Base-by-base conservation (phyloP, 176 grass and related monocot genomes). In the Leersia perrieri region DNA sequence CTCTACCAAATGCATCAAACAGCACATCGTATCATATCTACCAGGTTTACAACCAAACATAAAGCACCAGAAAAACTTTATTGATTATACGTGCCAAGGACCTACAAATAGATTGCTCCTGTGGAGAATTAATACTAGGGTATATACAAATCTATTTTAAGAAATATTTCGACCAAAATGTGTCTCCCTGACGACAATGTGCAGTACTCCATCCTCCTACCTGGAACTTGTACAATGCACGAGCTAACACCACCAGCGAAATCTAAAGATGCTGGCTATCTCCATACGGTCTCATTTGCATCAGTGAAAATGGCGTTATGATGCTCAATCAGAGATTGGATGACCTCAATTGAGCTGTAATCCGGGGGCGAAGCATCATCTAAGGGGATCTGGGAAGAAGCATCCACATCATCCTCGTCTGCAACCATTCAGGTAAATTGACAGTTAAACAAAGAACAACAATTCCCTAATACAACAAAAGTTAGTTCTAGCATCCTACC, bases 301-400 rank as follows among this genome's bases (percentile, higher is more conserved):
- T 95, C 92, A 0, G 92, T 91, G 84, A 99, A 99, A 81, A 99
- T 89, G 44, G 90, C 84, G 67, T 99, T 99, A 76, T 99, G 92
- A 83, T 99, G 92, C 84, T 95, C 96, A 28, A 95, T 95, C 36
- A 99, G 82, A 61, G 92, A 95, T 69, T 95, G 96, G 45, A 99
- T 93, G 36, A 95, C 92, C 84, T 99, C 96, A 64, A 99, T 95
- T 22, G 92, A 89, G 77, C 76, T 91, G 84, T 99, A 99, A 78
- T 99, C 92, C 69, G 88, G 88, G 13, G 92, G 88, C 0, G 82
- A 85, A 45, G 69, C 86, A 70, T 95, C 96, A n/a, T 99, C 90
- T 72, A 99, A 82, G 12, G 96, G 90, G 45, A 99, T 99, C 69
- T 98, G 96, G 25, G 86, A 87, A 38, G 92, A 91, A 71, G 85